Evolutionary conservation across 257 asterid genomes (phyloP), one percentile per base, ranked within the genome.

Genomic region (Orobanche coerulescens): DNA sequence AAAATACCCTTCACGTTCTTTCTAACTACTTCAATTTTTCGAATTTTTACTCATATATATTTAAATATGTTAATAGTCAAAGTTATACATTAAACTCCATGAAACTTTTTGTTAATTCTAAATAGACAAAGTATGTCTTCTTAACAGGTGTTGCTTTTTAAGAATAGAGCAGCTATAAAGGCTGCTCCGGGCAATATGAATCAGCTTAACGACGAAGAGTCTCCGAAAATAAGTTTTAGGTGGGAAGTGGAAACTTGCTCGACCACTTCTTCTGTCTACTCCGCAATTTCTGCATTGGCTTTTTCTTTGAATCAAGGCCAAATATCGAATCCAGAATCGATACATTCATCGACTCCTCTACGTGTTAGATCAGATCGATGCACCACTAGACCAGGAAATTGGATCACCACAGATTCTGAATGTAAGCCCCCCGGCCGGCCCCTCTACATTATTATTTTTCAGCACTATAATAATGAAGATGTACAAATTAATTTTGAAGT

Each of bases 391-490:
- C 22, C 67, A 0, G 88, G 88, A 42, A 86, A 74, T 20, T 90
- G 97, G 97, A 79, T 90, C 75, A 86, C 90, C 51, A 82, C 97
- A 0, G 94, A 90, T 72, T 74, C 94, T 52, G 97, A 90, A 66
- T 90, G 97, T 89, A 72, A 75, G 86, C 2, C 7, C 1, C n/a
- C n/a, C n/a, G n/a, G n/a, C n/a, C n/a, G n/a, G n/a, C 49, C 4
- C 39, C 39, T 28, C 16, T 6, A 2, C 34, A 13, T n/a, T 18
- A 14, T 22, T n/a, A 47, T 5, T 16, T 15, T 37, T 4, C n/a
- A n/a, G 14, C 10, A 16, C 23, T 2, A 15, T 46, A 5, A 15
- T 43, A 43, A 15, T 1, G 23, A 2, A 47, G 13, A 47, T 6
- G 23, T 9, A n/a, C n/a, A n/a, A n/a, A n/a, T n/a, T n/a, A n/a